phyloP scores from a whole-genome alignment of 768 basidiomycete genomes.

The Hygrophoropsis aurantiaca region DNA sequence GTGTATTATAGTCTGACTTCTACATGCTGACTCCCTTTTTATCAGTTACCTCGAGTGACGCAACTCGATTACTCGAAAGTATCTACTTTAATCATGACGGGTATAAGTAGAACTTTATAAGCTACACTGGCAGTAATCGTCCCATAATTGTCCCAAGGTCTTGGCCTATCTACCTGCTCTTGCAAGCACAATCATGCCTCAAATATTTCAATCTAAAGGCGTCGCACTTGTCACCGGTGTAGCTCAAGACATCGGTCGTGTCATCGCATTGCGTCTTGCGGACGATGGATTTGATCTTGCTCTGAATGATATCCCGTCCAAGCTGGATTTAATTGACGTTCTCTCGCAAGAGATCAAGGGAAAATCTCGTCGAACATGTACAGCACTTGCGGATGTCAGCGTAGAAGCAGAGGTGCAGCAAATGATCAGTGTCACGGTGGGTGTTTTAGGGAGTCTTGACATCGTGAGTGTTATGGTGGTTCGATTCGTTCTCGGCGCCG shows the following conservation, averaged over 20 bases:
- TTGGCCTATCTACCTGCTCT: no score
- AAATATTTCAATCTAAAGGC: constrained; percentile 16
- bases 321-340: constrained; percentile 5
- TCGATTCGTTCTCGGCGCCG: no score
- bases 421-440: constrained; percentile 11
- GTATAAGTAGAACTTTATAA: no score
- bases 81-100: no score
- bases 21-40: no score
- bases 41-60: no score
- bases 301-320: constrained; percentile 20
- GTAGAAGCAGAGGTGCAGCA: constrained; percentile 14
- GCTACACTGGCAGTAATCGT: no score
- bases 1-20: no score
- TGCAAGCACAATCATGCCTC: no score
- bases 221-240: constrained; percentile 21
- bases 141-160: no score
- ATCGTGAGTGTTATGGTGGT: constrained; percentile 16
- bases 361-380: constrained; percentile 4
- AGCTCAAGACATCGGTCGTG: constrained; percentile 23
- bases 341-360: constrained; percentile 10
- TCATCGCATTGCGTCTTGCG: constrained; percentile 27
- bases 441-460: constrained; percentile 8
- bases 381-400: constrained; percentile 9
- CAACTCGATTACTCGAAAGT: no score
- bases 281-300: constrained; percentile 26